These are phyloP conservation scores for Alternaria gansuensis DNA, from an alignment of 2,329 filamentous ascomycete species.

Conservation along the genomic window DNA sequence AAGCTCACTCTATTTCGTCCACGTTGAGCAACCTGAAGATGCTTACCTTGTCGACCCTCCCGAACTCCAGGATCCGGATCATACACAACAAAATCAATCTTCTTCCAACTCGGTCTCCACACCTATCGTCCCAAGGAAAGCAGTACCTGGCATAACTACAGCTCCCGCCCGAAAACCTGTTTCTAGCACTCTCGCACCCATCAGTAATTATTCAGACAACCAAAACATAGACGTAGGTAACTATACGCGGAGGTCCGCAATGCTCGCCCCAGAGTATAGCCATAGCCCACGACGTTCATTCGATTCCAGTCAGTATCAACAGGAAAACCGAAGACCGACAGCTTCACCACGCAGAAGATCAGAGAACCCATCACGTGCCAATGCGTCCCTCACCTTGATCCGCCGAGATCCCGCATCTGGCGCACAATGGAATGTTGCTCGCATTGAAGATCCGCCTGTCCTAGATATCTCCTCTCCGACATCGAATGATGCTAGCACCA, in stretches of 20 bases:
- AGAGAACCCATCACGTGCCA: slow-evolving; percentile 23
- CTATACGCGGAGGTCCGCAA: slow-evolving; percentile 27
- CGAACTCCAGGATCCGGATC: slow-evolving; percentile 24
- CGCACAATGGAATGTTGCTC: slow-evolving; percentile 62
- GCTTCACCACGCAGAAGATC: slow-evolving; percentile 35
- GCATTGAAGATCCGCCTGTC: slow-evolving; percentile 57
- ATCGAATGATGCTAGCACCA: slow-evolving; percentile 39
- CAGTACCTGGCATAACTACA: slow-evolving; percentile 27
- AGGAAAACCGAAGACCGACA: slow-evolving; percentile 35
- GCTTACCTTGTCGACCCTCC: slow-evolving; percentile 47
- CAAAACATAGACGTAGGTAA: slow-evolving; percentile 42
- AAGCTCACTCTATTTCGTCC: slow-evolving; percentile 89
- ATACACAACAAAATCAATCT: slow-evolving; percentile 18
- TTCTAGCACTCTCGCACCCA: slow-evolving; percentile 39
- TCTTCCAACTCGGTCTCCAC: slow-evolving; percentile 23
- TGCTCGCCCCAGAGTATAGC: slow-evolving; percentile 28
- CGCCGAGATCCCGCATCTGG: slow-evolving; percentile 60
- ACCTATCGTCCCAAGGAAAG: slow-evolving; percentile 45
- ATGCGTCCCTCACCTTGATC: slow-evolving; percentile 58
- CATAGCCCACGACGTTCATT: slow-evolving; percentile 37
- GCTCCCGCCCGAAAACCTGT: slow-evolving; percentile 41
- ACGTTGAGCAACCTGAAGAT: slow-evolving; percentile 72
- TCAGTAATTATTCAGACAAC: slow-evolving; percentile 36
- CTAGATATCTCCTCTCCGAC: slow-evolving; percentile 57
- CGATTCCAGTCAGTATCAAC: slow-evolving; percentile 32